Evolutionary conservation across 177 flowering plant genomes (phyloP), one percentile per base, ranked within the genome.

Genomic region (Tripterygium wilfordii): DNA sequence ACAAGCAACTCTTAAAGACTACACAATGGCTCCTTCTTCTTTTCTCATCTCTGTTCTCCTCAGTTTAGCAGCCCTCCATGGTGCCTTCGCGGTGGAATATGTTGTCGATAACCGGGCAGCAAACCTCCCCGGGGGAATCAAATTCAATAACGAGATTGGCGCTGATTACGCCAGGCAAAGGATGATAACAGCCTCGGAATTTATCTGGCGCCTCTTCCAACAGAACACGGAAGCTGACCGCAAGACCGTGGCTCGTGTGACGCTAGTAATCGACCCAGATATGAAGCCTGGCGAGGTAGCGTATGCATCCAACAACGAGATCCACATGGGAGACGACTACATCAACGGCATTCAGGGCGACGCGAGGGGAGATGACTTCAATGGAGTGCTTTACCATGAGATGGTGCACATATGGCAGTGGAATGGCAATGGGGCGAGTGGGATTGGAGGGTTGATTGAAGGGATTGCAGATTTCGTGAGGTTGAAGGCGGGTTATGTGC

Each of bases 401-500:
- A 50, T 58, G 61, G 53, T 72, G 0, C 88, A 80, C 24, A 32
- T n/a, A n/a, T n/a, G n/a, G n/a, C n/a, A n/a, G n/a, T n/a, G n/a
- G n/a, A n/a, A n/a, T n/a, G n/a, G n/a, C n/a, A n/a, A n/a, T n/a
- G n/a, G n/a, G n/a, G n/a, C n/a, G n/a, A n/a, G n/a, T n/a, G 5
- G 77, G 77, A n/a, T n/a, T n/a, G n/a, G n/a, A n/a, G n/a, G n/a
- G n/a, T n/a, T n/a, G n/a, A n/a, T n/a, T n/a, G n/a, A n/a, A n/a
- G n/a, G 96, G 30, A 54, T 88, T 3, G 88, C 90, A 0, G 88
- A 88, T 50, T 85, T 27, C 26, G 80, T 83, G 51, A 68, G 91
- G 77, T 49, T 87, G 30, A 82, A 64, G 64, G 83, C 80, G 1
- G 67, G 66, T 2, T 66, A 36, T 26, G 64, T 43, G 0, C 76